These are phyloP conservation scores for Stagonosporopsis vannaccii DNA, from an alignment of 2,329 filamentous ascomycete species.

Conservation along the genomic window DNA sequence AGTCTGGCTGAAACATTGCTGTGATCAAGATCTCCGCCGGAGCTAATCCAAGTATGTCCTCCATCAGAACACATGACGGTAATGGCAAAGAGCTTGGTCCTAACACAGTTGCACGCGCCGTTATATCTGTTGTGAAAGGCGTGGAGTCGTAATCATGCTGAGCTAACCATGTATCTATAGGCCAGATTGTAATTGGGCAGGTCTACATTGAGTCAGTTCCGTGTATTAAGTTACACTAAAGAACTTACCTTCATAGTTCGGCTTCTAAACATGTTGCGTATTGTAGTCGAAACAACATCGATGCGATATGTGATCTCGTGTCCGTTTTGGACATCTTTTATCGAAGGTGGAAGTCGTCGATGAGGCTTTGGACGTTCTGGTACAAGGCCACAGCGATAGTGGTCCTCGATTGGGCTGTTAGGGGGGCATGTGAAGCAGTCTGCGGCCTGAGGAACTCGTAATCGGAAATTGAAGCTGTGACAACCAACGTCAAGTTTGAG, in stretches of 20 bases:
- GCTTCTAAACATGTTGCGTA: constrained; percentile 25
- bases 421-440: constrained; percentile 20
- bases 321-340: constrained; percentile 12
- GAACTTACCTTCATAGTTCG: constrained; percentile 11
- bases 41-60: constrained; percentile 1
- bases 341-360: constrained; percentile 19
- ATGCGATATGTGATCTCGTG: constrained; percentile 19
- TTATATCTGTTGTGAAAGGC: background rate
- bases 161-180: background rate
- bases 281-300: constrained; percentile 15
- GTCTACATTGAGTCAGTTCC: constrained; percentile 8
- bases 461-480: constrained; percentile 18
- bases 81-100: constrained; percentile 5
- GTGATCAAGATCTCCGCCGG: constrained; percentile 9
- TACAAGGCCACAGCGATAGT: background rate
- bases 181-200: constrained; percentile 14
- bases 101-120: background rate
- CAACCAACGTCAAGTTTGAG: constrained; percentile 17
- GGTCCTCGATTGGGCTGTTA: constrained; percentile 9
- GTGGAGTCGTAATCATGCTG: background rate
- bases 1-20: constrained; percentile 13
- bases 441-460: constrained; percentile 17
- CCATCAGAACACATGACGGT: background rate
- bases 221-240: background rate
- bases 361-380: background rate